Conservation (phyloP, 148 eudicot genomes). For the Vaccinium macrocarpon region DNA sequence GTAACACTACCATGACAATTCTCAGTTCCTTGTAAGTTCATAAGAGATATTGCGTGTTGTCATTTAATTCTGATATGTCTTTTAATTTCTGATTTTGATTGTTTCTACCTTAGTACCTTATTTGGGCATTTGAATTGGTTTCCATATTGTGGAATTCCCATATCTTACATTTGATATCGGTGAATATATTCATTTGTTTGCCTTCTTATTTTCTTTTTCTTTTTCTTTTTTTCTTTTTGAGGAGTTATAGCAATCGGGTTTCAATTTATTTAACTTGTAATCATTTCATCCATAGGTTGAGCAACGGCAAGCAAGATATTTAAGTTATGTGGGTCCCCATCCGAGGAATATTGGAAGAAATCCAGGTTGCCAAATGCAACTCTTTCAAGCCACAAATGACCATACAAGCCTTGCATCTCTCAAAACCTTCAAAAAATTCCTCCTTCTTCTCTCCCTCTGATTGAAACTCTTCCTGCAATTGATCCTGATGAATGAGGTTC, state of each 20-base stretch:
- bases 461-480: conserved; percentile 63
- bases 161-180: neutral
- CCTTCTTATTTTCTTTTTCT: neutral
- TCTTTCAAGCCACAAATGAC: conserved; percentile 73
- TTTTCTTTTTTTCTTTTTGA: neutral
- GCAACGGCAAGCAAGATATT: conserved; percentile 82
- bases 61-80: neutral
- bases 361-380: conserved; percentile 70
- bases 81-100: conserved; percentile 3
- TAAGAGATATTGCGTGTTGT: neutral
- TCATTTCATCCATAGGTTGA: conserved; percentile 44
- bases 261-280: conserved; percentile 1
- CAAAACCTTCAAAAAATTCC: conserved; percentile 61
- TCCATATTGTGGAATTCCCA: neutral
- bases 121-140: neutral
- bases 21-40: neutral
- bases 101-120: conserved; percentile 1
- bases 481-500: conserved; percentile 65
- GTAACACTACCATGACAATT: neutral
- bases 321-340: conserved; percentile 76
- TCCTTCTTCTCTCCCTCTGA: conserved; percentile 52
- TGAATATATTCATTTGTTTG: neutral
- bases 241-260: neutral
- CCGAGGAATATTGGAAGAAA: conserved; percentile 78
- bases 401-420: conserved; percentile 59